Conservation (phyloP, 31 red algal species). For the Odonthalia washingtoniensis region DNA sequence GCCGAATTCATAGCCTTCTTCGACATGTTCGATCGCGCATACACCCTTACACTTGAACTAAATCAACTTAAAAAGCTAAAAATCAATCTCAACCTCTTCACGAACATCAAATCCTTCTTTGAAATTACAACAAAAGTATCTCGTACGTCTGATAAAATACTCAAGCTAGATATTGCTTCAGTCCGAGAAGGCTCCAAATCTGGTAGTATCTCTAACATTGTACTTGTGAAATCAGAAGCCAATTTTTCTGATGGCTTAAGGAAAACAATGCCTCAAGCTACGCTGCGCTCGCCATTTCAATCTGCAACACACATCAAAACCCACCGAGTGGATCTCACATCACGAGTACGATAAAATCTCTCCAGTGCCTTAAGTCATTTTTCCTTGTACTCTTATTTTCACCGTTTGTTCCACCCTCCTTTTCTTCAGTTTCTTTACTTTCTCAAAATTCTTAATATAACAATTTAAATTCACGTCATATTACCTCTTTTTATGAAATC, state of each 20-base stretch:
- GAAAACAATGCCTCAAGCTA: conserved; percentile 8
- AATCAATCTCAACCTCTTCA: too few species aligned
- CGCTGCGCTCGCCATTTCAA: too few species aligned
- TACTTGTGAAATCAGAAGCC: conserved; percentile 24
- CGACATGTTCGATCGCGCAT: conserved; percentile 28
- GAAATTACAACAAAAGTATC: conserved; percentile 17
- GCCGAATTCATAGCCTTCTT: conserved; percentile 47
- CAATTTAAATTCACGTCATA: too few species aligned
- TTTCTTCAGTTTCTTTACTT: too few species aligned
- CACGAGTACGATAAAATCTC: too few species aligned
- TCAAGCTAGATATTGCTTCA: conserved; percentile 18
- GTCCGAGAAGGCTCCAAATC: conserved; percentile 28
- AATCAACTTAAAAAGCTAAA: neutral
- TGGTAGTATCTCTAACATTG: conserved; percentile 34
- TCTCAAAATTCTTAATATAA: too few species aligned
- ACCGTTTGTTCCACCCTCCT: too few species aligned
- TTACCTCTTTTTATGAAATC: too few species aligned
- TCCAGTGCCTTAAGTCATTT: too few species aligned
- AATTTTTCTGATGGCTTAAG: conserved; percentile 50
- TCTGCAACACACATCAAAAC: too few species aligned
- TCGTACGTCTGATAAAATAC: conserved; percentile 14
- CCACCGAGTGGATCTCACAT: too few species aligned
- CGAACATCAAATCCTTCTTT: conserved; percentile 28
- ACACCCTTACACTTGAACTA: neutral
- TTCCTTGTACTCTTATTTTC: too few species aligned